Conservation (phyloP, 1,284 basidiomycete species). For the Ceratobasidium sp. region DNA sequence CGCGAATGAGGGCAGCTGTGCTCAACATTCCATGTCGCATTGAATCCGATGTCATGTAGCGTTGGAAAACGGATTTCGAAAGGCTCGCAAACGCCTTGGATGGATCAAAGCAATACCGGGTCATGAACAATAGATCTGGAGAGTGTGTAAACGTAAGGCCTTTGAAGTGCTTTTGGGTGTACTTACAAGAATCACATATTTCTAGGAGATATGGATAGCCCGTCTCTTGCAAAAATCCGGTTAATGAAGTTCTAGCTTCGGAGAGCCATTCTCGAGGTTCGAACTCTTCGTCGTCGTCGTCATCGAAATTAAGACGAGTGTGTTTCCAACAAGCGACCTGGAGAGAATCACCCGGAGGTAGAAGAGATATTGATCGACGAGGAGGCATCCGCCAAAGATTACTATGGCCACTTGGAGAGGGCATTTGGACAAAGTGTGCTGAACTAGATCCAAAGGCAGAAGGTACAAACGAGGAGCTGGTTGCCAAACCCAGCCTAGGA, state of each 20-base stretch:
- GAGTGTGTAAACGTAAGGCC: neutral
- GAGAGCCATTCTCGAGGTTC: conserved; percentile 13
- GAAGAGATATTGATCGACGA: neutral
- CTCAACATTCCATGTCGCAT: conserved; percentile 14
- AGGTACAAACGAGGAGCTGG: neutral
- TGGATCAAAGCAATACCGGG: conserved; percentile 23
- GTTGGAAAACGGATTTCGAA: neutral
- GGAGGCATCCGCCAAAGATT: neutral
- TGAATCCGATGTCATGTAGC: neutral
- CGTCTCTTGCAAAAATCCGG: neutral
- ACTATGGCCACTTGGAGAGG: neutral
- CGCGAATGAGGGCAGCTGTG: conserved; percentile 1
- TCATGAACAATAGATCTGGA: neutral
- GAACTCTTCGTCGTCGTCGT: conserved; percentile 32
- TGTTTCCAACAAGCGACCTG: neutral
- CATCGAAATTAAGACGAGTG: neutral
- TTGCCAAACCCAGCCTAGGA: neutral
- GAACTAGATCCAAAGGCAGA: neutral
- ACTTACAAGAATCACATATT: conserved; percentile 20
- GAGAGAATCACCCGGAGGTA: neutral
- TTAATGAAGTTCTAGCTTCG: neutral
- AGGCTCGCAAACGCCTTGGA: neutral
- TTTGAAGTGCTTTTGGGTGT: neutral
- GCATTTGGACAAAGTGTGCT: neutral
- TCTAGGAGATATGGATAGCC: neutral